Conservation (phyloP, 352 stramenopile genomes). For the Bremia lactucae region DNA sequence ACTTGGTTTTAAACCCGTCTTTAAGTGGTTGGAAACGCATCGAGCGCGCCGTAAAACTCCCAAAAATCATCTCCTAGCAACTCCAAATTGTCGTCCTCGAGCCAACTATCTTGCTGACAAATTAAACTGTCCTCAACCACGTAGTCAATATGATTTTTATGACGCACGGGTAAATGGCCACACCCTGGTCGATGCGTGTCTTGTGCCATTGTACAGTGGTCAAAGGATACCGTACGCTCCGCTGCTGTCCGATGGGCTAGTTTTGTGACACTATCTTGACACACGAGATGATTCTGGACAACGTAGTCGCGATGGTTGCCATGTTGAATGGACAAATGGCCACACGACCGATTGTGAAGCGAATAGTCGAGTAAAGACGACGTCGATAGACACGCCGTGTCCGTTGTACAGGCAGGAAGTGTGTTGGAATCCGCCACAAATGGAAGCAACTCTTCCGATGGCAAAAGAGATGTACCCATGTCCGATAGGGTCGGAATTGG, state of each 20-base stretch:
- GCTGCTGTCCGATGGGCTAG: slow-evolving; percentile 27
- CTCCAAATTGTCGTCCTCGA: slow-evolving; percentile 49
- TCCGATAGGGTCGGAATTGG: no score
- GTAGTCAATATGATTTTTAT: slow-evolving; percentile 77
- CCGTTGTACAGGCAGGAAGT: slow-evolving; percentile 12
- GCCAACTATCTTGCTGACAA: slow-evolving; percentile 49
- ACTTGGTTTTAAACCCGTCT: no score
- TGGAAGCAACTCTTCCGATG: no score
- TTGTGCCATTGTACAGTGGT: slow-evolving; percentile 22
- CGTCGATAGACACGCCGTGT: slow-evolving; percentile 19
- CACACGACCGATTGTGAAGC: slow-evolving; percentile 50
- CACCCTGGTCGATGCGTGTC: slow-evolving; percentile 55
- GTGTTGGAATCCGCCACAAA: no score
- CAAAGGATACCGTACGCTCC: no score
- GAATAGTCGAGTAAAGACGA: slow-evolving; percentile 43
- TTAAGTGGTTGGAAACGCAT: slow-evolving; percentile 30
- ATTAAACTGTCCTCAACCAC: slow-evolving; percentile 75
- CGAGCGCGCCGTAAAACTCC: slow-evolving; percentile 70
- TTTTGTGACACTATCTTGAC: slow-evolving; percentile 55
- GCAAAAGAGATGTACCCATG: no score
- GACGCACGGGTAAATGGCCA: slow-evolving; percentile 58
- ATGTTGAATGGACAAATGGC: slow-evolving; percentile 68
- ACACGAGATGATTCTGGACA: slow-evolving; percentile 75
- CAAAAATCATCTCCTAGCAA: slow-evolving; percentile 74
- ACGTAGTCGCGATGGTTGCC: slow-evolving; percentile 75